Evolutionary conservation across 192 early-diverging fungal species (phyloP), one percentile per base, ranked within the genome.

Genomic region (Linnemannia hyalina): DNA sequence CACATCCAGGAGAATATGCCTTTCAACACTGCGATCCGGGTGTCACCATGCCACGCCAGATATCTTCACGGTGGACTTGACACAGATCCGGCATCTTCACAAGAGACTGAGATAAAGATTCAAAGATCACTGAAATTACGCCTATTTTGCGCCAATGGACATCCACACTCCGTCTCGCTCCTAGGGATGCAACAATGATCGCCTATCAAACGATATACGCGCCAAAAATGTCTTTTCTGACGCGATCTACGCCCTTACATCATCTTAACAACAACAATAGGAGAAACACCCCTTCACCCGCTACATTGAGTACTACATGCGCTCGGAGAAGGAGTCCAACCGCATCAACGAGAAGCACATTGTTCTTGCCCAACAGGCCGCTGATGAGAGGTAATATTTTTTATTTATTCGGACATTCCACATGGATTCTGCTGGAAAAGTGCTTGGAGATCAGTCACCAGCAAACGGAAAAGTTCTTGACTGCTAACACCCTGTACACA

Each of bases 301-400:
- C 76, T 86, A 86, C 54, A 86, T 86, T 46, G 84, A 86, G 80
- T 86, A 86, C 75, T 86, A 86, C 84, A 86, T 86, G 84, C 84
- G 84, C 54, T 81, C 84, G 55, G 84, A 86, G 84, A 29, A 80
- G 71, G 84, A 86, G 57, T 86, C 84, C 71, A 74, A 77, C 79
- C 78, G 84, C 35, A 6, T 86, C 68, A 86, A 78, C 80, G 71
- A 86, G 79, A 22, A 81, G 52, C 84, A 86, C 72, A 86, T 81
- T 42, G 29, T 47, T 46, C 84, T 81, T 40, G 84, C 84, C 63
- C 75, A 81, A 54, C 13, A 81, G 76, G 68, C 46, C 23, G 72
- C 71, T 36, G 84, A 81, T 15, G 78, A 86, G 32, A 68, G 10
- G 79, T 83, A 83, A 57, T 69, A 65, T 57, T 47, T 72, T 22